Evolutionary conservation across 345 rosid species (phyloP), one percentile per base, ranked within the genome.

Genomic region (Lepidium aucheri): DNA sequence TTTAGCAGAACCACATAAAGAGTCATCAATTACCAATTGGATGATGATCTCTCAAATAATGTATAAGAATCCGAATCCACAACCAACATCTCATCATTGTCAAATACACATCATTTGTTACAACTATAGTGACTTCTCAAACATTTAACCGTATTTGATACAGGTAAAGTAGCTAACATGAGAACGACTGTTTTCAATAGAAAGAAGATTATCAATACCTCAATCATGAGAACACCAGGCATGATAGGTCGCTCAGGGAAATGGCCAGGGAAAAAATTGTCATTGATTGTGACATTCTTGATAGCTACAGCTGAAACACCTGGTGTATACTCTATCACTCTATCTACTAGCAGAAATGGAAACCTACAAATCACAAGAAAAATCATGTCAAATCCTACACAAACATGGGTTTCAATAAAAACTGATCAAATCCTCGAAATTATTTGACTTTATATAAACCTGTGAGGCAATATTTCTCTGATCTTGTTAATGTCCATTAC

Each of bases 141-240:
- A 53, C 57, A 55, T 6, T 18, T 22, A 43, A 39, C 40, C n/a
- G 38, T 5, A 7, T 30, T 18, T 18, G 4, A 49, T 22, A 47
- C 20, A 3, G 5, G 7, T 39, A 44, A 5, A 60, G 47, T 57
- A 51, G n/a, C 46, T 12, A 61, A 60, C 38, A 49, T 50, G n/a
- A 24, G 33, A 66, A 18, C 22, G 22, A 20, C 2, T 20, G 6
- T 26, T 26, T 5, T 26, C 30, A 3, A 24, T 24, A 24, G 4
- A 24, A 24, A 24, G 26, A 24, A 24, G 26, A 24, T 24, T 0
- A 26, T 26, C 5, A 9, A 11, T 74, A 90, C 96, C 96, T 91
- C 98, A 72, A 89, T 81, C 96, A 89, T 91, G 70, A 91, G 96
- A 68, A 91, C 98, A 65, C 96, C 96, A 57, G 98, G 98, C 98